Evolutionary conservation across 2,329 filamentous ascomycete genomes (phyloP).

Genomic region (Aureobasidium sp.): DNA sequence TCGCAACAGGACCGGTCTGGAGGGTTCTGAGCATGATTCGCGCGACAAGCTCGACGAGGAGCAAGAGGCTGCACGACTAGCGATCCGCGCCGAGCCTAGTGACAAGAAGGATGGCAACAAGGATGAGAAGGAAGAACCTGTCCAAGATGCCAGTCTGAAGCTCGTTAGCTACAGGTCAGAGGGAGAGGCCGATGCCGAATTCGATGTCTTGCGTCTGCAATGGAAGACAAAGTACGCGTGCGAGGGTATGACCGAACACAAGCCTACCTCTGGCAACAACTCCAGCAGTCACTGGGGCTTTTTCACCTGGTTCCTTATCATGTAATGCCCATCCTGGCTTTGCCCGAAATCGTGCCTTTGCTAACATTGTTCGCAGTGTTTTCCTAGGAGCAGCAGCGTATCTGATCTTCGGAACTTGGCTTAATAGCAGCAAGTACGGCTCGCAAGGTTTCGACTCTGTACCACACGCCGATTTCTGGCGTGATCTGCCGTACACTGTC

Average conservation of each 20-base stretch:
- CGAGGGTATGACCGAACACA: conserved; percentile 41
- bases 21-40: conserved; percentile 53
- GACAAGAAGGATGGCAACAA: conserved; percentile 24
- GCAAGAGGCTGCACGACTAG: conserved; percentile 45
- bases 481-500: conserved; percentile 83
- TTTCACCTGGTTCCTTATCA: conserved; percentile 92
- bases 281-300: conserved; percentile 61
- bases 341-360: background rate
- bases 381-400: conserved; percentile 83
- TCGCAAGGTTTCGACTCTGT: conserved; percentile 91
- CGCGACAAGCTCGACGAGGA: conserved; percentile 46
- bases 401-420: conserved; percentile 95
- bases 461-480: conserved; percentile 83
- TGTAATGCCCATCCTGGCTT: conserved; percentile 50
- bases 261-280: conserved; percentile 9
- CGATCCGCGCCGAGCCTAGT: conserved; percentile 22
- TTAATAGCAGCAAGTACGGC: conserved; percentile 96
- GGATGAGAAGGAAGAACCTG: conserved; percentile 24
- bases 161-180: conserved; percentile 64
- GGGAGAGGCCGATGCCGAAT: conserved; percentile 43
- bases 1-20: conserved; percentile 58
- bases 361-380: conserved; percentile 42
- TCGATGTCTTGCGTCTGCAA: conserved; percentile 61
- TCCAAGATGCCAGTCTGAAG: conserved; percentile 55
- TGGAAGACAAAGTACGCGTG: conserved; percentile 89